Base-by-base conservation (phyloP, 345 rosid genomes). In the Salix viminalis region DNA sequence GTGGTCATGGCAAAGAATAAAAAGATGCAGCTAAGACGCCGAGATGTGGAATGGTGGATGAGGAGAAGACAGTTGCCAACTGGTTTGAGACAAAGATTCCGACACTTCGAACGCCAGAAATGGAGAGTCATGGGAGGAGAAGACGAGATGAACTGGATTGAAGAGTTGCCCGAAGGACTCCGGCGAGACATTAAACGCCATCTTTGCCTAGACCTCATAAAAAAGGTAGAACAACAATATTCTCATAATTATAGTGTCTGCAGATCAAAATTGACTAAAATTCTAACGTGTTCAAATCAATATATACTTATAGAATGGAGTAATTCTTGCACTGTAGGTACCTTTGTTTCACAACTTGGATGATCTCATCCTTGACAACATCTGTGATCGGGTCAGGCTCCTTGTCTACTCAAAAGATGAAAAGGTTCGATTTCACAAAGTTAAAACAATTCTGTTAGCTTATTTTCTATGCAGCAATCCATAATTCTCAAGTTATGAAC, bases 41-140 rank as follows among this genome's bases (percentile, higher is more conserved):
- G 80, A 64, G 90, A 89, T 73, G 76, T 89, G 30, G 91, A 87
- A 32, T 86, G 94, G 94, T 90, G 91, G 94, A 90, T 89, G 94
- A 82, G 77, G 58, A 77, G 89, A 61, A 81, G 90, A 56, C 94
- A 87, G 76, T 68, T 90, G 69, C 94, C 92, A 1, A 80, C 88
- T 3, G 60, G 71, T 10, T 74, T 89, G 70, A 85, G 88, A 61
- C 82, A 82, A 34, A 83, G 94, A 77, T 88, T 89, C 44, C 81
- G 87, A 52, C 80, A 82, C 44, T 90, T 74, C 16, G 90, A 90
- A 37, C 86, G 75, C 46, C 90, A 84, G 66, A 81, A 81, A 65
- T 89, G 86, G 94, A 76, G 73, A 2, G 71, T 84, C 28, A 79
- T 83, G 58, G 90, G 88, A 15, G 90, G 89, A 52, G 91, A 86